Evolutionary conservation across 768 basidiomycete species (phyloP), one percentile per base, ranked within the genome.

Genomic region (Kwoniella bestiolae): DNA sequence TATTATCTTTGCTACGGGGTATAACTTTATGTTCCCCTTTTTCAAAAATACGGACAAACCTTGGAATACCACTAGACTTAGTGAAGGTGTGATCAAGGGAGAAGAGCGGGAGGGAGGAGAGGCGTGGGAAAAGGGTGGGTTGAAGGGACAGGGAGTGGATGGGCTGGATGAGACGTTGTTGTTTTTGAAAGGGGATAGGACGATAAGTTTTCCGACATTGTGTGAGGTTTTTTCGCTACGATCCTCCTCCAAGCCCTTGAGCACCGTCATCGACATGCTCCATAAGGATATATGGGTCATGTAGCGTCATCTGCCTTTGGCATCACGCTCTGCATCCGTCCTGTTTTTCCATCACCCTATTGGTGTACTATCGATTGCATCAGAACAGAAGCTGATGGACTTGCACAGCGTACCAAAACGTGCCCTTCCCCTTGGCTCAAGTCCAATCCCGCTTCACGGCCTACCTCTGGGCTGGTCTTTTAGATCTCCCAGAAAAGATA

Each of bases 391-490:
- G n/a, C n/a, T n/a, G n/a, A n/a, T n/a, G n/a, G n/a, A n/a, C n/a
- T 6, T n/a, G 64, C 25, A 29, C 63, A 80, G 79, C 72, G 52
- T 80, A 79, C 56, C 73, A 73, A 62, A 86, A 91, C 25, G 85
- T 85, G 0, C 93, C 92, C 2, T 85, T 94, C 64, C 92, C 91
- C 1, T 74, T 92, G 0, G 83, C 89, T 52, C 91, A 96, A 79
- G 86, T 86, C 0, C 94, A 95, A 80, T 88, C 89, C 0, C 86
- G 85, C 23, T 66, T 80, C 14, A 69, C 67, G 18, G 64, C 78
- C n/a, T 60, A 78, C 16, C 63, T 76, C 31, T 80, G 79, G 79
- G 72, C 78, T 23, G 72, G 69, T 23, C 61, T 71, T 3, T 69
- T 80, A 4, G 70, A 57, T 11, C 75, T 80, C 60, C 76, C 79